phyloP scores from a whole-genome alignment of 345 rosid genomes.

The Pelargonium nanum region DNA sequence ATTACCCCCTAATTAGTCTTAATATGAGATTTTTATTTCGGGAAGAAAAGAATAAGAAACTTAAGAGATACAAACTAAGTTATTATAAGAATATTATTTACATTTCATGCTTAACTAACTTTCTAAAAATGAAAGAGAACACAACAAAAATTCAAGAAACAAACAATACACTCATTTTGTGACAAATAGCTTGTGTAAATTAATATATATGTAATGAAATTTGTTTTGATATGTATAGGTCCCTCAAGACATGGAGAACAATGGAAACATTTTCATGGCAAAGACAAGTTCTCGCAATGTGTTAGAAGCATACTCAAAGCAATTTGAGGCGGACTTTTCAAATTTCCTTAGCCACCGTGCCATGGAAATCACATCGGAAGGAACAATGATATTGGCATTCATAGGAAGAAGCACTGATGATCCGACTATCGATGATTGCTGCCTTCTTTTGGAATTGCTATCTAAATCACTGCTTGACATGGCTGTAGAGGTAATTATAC shows the following conservation, averaged over 20 bases:
- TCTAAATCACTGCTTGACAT: background rate
- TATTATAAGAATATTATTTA: too few species aligned
- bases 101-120: too few species aligned
- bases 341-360: slow-evolving; percentile 1
- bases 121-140: too few species aligned
- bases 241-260: background rate
- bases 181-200: too few species aligned
- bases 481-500: slow-evolving; percentile 5
- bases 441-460: background rate
- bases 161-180: too few species aligned
- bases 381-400: background rate
- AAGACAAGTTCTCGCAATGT: slow-evolving; percentile 4
- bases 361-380: background rate
- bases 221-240: slow-evolving; percentile 4
- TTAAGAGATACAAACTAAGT: too few species aligned
- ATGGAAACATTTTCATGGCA: slow-evolving; percentile 1
- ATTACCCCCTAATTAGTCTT: too few species aligned
- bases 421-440: background rate
- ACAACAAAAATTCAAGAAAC: too few species aligned
- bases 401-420: background rate
- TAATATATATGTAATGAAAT: too few species aligned
- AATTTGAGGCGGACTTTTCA: slow-evolving; percentile 5
- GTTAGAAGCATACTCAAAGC: slow-evolving; percentile 6
- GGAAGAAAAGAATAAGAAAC: too few species aligned
- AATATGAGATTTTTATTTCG: too few species aligned